phyloP scores from a whole-genome alignment of 805 yeast species.

The Yarrowia sp. region DNA sequence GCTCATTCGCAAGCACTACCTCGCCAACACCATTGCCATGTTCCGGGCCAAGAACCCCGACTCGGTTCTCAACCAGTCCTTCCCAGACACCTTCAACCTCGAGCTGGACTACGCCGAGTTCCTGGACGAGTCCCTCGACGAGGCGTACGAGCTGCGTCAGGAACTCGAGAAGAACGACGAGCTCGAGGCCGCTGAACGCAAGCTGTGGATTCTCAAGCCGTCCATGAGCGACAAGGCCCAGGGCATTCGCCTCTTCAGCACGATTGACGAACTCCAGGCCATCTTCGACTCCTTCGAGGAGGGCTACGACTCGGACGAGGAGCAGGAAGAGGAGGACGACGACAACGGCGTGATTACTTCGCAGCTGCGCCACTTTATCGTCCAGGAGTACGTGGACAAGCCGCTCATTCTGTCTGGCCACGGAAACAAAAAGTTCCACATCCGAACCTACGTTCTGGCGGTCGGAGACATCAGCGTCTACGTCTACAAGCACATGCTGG shows the following conservation, averaged over 20 bases:
- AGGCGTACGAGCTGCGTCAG: constrained; percentile 80
- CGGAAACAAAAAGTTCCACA: constrained; percentile 76
- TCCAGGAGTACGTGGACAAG: constrained; percentile 70
- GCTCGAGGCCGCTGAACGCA: constrained; percentile 36
- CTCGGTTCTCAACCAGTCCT: constrained; percentile 56
- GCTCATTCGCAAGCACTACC: constrained; percentile 82
- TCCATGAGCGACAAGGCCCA: constrained; percentile 97
- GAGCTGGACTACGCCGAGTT: constrained; percentile 97
- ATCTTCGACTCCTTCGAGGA: constrained; percentile 87
- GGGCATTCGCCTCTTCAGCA: constrained; percentile 80
- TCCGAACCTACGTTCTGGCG: constrained; percentile 78
- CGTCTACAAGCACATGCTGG: constrained; percentile 76
- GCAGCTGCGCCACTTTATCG: constrained; percentile 84
- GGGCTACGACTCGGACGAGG: constrained; percentile 53
- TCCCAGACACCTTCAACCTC: constrained; percentile 72
- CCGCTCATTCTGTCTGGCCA: constrained; percentile 68
- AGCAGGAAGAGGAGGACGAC: constrained; percentile 36
- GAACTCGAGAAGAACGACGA: constrained; percentile 59
- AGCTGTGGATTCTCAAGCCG: constrained; percentile 82
- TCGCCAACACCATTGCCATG: constrained; percentile 78
- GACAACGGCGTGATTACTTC: constrained; percentile 74
- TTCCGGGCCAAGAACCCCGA: constrained; percentile 72
- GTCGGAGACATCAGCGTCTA: constrained; percentile 71
- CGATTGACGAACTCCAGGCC: constrained; percentile 73
- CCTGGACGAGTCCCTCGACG: constrained; percentile 89